These are phyloP conservation scores for Flaveria ramosissima DNA, from an alignment of 129 eudicot species.

Conservation along the genomic window DNA sequence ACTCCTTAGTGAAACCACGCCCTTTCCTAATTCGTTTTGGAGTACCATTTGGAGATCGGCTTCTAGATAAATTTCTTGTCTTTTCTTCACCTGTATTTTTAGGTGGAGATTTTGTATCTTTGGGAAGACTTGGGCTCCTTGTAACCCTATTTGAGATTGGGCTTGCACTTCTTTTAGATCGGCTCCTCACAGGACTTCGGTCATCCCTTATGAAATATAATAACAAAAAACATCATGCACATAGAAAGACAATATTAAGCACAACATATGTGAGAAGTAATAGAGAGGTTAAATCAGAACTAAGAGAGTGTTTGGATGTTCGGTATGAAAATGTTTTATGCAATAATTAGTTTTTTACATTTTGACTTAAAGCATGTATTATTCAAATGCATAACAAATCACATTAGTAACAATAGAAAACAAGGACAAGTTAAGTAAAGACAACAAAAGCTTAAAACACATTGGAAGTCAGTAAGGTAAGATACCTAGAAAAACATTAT, in stretches of 20 bases:
- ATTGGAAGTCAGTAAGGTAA: no score
- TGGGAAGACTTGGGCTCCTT: conserved; percentile 35
- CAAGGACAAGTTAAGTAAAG: no score
- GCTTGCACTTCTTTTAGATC: conserved; percentile 40
- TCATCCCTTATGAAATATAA: conserved; percentile 39
- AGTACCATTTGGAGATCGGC: conserved; percentile 74
- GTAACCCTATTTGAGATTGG: conserved; percentile 33
- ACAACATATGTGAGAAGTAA: not conserved
- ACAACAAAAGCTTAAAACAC: no score
- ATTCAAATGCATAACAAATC: no score
- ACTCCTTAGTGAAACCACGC: conserved; percentile 86
- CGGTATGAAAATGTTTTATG: not conserved
- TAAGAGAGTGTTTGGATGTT: not conserved
- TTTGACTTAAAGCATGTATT: no score
- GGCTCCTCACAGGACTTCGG: conserved; percentile 46
- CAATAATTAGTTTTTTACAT: not conserved
- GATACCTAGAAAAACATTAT: not conserved
- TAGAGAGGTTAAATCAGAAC: not conserved
- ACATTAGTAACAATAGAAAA: no score
- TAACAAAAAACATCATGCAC: not conserved
- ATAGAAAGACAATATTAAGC: not conserved
- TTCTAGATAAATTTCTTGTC: conserved; percentile 40
- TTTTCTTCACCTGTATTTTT: conserved; percentile 29
- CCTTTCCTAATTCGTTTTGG: conserved; percentile 92
- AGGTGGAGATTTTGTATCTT: conserved; percentile 24